These are phyloP conservation scores for Novymonas esmeraldas DNA, from an alignment of 208 protist species.

Conservation along the genomic window DNA sequence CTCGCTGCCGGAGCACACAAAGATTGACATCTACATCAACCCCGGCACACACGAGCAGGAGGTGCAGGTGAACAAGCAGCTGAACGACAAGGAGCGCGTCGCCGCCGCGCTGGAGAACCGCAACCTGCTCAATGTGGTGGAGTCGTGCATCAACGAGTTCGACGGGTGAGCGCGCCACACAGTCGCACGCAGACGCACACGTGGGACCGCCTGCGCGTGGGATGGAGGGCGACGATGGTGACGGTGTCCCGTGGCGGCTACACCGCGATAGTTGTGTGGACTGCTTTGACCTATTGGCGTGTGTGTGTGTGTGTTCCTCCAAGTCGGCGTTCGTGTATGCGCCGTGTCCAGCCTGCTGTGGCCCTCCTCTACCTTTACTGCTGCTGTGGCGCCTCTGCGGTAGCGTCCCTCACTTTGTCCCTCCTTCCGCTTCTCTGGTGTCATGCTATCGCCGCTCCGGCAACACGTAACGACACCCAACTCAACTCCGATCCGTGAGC, in stretches of 20 bases:
- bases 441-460: too few species aligned
- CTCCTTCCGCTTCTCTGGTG: too few species aligned
- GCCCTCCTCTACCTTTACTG: too few species aligned
- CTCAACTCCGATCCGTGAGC: too few species aligned
- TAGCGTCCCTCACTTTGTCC: too few species aligned
- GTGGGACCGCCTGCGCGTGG: background rate
- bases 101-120: conserved; percentile 97
- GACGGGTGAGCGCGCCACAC: conserved; percentile 25
- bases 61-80: conserved; percentile 98
- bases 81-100: conserved; percentile 99
- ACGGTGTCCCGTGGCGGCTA: background rate
- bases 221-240: background rate
- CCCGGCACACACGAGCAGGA: conserved; percentile 95
- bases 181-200: background rate
- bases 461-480: too few species aligned
- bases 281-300: background rate
- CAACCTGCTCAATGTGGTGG: conserved; percentile 85
- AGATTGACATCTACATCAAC: conserved; percentile 94
- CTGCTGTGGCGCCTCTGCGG: too few species aligned
- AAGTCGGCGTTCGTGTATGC: too few species aligned
- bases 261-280: background rate
- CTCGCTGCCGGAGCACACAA: conserved; percentile 94
- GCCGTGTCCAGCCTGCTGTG: too few species aligned
- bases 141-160: conserved; percentile 84
- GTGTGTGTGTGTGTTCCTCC: too few species aligned